Conservation (phyloP, 148 eudicot genomes). For the Nepenthes mirabilis region DNA sequence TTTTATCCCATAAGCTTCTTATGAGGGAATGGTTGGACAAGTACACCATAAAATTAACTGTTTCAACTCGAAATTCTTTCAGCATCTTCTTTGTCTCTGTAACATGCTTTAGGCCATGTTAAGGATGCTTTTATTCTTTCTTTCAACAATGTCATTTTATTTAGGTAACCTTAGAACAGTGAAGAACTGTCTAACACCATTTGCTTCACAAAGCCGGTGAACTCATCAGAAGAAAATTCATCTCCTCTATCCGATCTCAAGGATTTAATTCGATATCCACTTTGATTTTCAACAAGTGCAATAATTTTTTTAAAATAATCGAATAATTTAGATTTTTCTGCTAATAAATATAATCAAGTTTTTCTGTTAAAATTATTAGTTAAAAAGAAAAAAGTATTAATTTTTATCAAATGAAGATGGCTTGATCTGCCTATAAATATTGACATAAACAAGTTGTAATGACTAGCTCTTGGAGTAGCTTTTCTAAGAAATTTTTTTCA, state of each 20-base stretch:
- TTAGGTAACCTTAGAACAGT: not conserved
- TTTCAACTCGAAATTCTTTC: not conserved
- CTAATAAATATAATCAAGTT: constrained; percentile 1
- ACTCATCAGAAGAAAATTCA: not conserved
- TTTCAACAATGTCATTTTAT: not conserved
- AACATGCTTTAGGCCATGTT: not conserved
- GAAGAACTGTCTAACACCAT: not conserved
- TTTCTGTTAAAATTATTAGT: not conserved
- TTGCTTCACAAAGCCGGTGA: not conserved
- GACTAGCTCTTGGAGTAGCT: not conserved
- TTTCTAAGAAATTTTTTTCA: not conserved
- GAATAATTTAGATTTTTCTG: not conserved
- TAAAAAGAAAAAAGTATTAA: not conserved
- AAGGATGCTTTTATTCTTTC: not conserved
- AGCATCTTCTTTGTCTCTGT: not conserved
- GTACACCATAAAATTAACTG: not conserved
- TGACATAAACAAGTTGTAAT: not conserved
- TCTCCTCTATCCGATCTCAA: not conserved
- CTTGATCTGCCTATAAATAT: not conserved
- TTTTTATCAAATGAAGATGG: not conserved
- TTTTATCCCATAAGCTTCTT: not conserved
- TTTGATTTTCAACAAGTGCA: not conserved
- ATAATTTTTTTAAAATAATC: not conserved
- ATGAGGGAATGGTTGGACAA: not conserved
- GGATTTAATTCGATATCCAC: not conserved